These are phyloP conservation scores for Stachybotrys chlorohalonatus DNA, from an alignment of 2,329 filamentous ascomycete species.

Conservation along the genomic window DNA sequence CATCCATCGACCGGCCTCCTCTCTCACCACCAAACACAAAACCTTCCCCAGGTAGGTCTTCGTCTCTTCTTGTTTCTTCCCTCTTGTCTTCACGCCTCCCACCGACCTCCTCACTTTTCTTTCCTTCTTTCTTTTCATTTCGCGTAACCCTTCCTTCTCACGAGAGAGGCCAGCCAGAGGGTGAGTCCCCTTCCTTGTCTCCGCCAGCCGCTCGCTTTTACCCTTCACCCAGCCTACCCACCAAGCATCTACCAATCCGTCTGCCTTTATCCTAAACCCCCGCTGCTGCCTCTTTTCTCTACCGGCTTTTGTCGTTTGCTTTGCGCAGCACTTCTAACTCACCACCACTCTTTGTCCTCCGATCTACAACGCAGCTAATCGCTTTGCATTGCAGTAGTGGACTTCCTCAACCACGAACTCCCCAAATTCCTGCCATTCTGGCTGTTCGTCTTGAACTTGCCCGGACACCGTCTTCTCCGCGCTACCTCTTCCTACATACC, in stretches of 20 bases:
- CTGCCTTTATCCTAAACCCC: slow-evolving; percentile 3
- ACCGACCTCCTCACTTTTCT: slow-evolving; percentile 24
- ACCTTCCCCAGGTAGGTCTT: slow-evolving; percentile 16
- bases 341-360: slow-evolving; percentile 3
- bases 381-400: slow-evolving; percentile 22
- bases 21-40: slow-evolving; percentile 24
- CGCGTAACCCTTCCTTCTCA: slow-evolving; percentile 22
- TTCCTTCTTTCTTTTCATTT: slow-evolving; percentile 19
- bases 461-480: neutral
- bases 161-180: slow-evolving; percentile 4
- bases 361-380: slow-evolving; percentile 20
- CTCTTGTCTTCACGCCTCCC: slow-evolving; percentile 23
- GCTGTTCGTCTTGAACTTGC: slow-evolving; percentile 4
- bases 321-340: neutral
- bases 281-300: slow-evolving; percentile 2
- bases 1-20: slow-evolving; percentile 9
- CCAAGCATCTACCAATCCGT: slow-evolving; percentile 4
- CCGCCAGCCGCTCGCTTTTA: slow-evolving; percentile 7
- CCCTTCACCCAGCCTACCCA: slow-evolving; percentile 1
- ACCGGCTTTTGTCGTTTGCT: neutral
- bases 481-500: neutral
- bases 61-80: slow-evolving; percentile 14
- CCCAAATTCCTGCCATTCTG: slow-evolving; percentile 8
- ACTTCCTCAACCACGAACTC: slow-evolving; percentile 9
- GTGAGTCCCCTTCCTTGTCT: slow-evolving; percentile 15